phyloP scores from a whole-genome alignment of 2,329 filamentous ascomycete genomes.

The Aspergillus luchuensis region DNA sequence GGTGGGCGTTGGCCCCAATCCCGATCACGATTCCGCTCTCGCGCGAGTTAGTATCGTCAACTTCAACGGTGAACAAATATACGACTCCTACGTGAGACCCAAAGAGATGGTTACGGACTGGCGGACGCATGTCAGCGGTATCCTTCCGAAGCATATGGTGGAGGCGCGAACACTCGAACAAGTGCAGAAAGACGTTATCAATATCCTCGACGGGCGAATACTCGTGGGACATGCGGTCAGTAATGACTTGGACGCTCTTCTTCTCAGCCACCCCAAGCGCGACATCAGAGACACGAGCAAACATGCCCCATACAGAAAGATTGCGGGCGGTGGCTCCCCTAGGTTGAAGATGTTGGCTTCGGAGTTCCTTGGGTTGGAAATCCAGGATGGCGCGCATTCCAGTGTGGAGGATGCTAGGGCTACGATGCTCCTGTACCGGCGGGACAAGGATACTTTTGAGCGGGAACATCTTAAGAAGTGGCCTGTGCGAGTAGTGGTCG shows the following conservation, averaged over 20 bases:
- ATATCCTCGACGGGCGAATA: conserved; percentile 69
- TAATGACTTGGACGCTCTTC: conserved; percentile 73
- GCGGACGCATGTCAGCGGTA: conserved; percentile 82
- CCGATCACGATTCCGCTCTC: conserved; percentile 70
- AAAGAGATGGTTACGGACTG: conserved; percentile 82
- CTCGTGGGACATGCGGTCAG: conserved; percentile 82
- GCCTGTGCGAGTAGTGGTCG: conserved; percentile 44
- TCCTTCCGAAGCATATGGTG: conserved; percentile 72
- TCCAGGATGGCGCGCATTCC: conserved; percentile 63
- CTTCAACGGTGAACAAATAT: conserved; percentile 87
- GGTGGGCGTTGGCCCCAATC: conserved; percentile 74
- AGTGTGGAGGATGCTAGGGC: conserved; percentile 78
- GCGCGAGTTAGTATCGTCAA: conserved; percentile 90
- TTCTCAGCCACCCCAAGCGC: conserved; percentile 73
- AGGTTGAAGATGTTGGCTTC: conserved; percentile 59
- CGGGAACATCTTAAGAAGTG: conserved; percentile 72
- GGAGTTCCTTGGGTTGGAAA: conserved; percentile 60
- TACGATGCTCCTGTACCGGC: conserved; percentile 84
- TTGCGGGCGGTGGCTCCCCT: conserved; percentile 51
- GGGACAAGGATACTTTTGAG: conserved; percentile 83
- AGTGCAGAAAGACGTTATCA: conserved; percentile 72
- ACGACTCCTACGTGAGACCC: conserved; percentile 88
- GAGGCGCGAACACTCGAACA: conserved; percentile 70
- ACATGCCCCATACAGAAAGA: conserved; percentile 71
- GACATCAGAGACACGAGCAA: conserved; percentile 85